Evolutionary conservation across 768 basidiomycete genomes (phyloP), one percentile per base, ranked within the genome.

Genomic region (Russula abietina): DNA sequence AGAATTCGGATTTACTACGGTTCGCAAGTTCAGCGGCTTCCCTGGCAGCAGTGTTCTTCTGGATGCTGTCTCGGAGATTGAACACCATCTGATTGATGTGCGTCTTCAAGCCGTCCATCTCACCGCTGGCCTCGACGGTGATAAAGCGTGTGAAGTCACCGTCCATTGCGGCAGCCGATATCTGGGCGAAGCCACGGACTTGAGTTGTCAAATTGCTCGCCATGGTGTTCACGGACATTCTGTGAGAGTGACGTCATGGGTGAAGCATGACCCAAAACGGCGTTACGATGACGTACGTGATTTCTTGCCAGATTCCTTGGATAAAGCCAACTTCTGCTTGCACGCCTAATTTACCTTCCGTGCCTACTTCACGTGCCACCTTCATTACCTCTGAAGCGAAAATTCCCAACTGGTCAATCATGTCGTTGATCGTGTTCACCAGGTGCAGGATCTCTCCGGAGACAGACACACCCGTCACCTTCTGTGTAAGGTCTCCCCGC

Each of bases 31-130:
- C 97, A 48, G 97, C 97, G 0, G 95, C 94, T 74, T 98, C 95
- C 71, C 95, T 84, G 8, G 97, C 97, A 24, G 91, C 91, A 1
- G 94, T 98, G 72, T 99, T 98, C 86, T 95, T 97, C 38, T 39
- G 38, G 57, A 99, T 97, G 67, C 85, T 87, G 72, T 98, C 95
- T 28, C 97, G 81, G 75, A 99, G 81, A 70, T 95, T 95, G 79
- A 92, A 96, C 60, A 99, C 93, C 97, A 98, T 99, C 75, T 97
- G 91, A 70, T 95, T 95, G 79, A 96, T 95, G 76, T 96, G 96
- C 1, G 93, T 97, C 82, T 99, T 98, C 77, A 99, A 82, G 53
- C 92, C 94, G 75, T 98, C 95, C 97, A 98, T 98, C 75, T 99
- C 97, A 56, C 97, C 97, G 65, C 85, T 88, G 1, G 97, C 97